Evolutionary conservation across 768 basidiomycete species (phyloP).

Genomic region (Cyclocybe cylindracea): DNA sequence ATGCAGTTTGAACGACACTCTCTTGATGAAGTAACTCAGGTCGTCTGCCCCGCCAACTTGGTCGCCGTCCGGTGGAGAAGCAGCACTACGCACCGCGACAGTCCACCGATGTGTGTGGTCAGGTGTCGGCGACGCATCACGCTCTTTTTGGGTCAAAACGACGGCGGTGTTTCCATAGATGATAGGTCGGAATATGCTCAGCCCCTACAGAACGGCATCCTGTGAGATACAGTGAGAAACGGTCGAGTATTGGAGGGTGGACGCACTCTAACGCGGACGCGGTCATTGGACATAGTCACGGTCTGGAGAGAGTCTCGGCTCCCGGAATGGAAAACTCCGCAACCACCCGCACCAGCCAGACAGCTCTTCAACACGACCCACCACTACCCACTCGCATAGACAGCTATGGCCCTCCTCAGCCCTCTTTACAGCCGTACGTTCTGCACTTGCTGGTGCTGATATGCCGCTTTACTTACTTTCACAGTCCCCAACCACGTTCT

Average conservation of each 20-base stretch:
- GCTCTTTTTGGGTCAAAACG: slow-evolving; percentile 74
- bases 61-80: slow-evolving; percentile 70
- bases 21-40: slow-evolving; percentile 87
- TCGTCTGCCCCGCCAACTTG: slow-evolving; percentile 91
- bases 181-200: slow-evolving; percentile 86
- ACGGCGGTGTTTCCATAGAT: slow-evolving; percentile 95
- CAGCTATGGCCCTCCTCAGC: slow-evolving; percentile 49
- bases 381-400: slow-evolving; percentile 12
- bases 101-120: slow-evolving; percentile 98
- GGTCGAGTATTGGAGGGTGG: slow-evolving; percentile 9
- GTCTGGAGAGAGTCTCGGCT: slow-evolving; percentile 39
- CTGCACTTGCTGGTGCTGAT: not conserved
- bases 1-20: slow-evolving; percentile 96
- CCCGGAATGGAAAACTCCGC: slow-evolving; percentile 46
- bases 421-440: slow-evolving; percentile 67
- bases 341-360: slow-evolving; percentile 34
- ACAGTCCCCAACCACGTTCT: slow-evolving; percentile 59
- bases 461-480: slow-evolving; percentile 9
- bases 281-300: slow-evolving; percentile 56
- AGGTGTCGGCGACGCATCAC: slow-evolving; percentile 49
- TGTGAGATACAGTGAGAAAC: slow-evolving; percentile 11
- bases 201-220: slow-evolving; percentile 51
- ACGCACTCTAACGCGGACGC: slow-evolving; percentile 79
- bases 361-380: slow-evolving; percentile 18
- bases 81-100: slow-evolving; percentile 88